phyloP scores from a whole-genome alignment of 139 green algal genomes.

The Micromonas pusilla region DNA sequence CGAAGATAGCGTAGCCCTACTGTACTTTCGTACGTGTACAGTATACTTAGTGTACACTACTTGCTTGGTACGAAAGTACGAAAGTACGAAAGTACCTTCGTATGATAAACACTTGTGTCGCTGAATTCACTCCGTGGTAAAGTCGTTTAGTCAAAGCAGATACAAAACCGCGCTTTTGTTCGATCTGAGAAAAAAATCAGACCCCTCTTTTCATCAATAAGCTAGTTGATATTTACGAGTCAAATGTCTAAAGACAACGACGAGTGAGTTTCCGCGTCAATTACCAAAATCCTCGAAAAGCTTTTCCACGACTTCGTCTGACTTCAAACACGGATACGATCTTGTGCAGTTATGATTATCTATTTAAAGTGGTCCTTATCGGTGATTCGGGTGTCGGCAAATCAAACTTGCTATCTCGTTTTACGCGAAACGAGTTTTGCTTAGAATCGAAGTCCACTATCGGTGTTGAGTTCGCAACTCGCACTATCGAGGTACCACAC shows the following conservation, averaged over 20 bases:
- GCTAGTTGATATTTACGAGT: not conserved
- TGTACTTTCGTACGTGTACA: too few relatives aligned
- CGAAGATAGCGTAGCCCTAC: too few relatives aligned
- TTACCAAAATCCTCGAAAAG: not conserved
- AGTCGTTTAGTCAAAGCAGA: too few relatives aligned
- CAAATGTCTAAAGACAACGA: not conserved
- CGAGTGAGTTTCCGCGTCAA: not conserved
- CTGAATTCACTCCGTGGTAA: too few relatives aligned
- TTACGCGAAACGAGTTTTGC: slow-evolving; percentile 98
- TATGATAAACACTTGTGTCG: too few relatives aligned
- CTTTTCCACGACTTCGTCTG: not conserved
- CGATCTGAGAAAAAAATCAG: not conserved
- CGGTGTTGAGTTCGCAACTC: slow-evolving; percentile 97
- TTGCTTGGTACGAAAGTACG: too few relatives aligned
- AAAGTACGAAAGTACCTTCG: too few relatives aligned
- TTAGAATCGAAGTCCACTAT: slow-evolving; percentile 98
- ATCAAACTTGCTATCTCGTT: slow-evolving; percentile 93
- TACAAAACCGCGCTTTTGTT: too few relatives aligned
- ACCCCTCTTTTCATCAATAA: not conserved
- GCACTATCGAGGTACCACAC: slow-evolving; percentile 84
- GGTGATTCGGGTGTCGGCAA: slow-evolving; percentile 97
- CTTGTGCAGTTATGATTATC: slow-evolving; percentile 80
- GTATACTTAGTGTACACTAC: too few relatives aligned
- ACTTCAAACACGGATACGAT: not conserved
- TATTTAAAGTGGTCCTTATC: slow-evolving; percentile 99